These are phyloP conservation scores for Jatropha podagrica DNA, from an alignment of 441 rosid genomes.

Conservation along the genomic window DNA sequence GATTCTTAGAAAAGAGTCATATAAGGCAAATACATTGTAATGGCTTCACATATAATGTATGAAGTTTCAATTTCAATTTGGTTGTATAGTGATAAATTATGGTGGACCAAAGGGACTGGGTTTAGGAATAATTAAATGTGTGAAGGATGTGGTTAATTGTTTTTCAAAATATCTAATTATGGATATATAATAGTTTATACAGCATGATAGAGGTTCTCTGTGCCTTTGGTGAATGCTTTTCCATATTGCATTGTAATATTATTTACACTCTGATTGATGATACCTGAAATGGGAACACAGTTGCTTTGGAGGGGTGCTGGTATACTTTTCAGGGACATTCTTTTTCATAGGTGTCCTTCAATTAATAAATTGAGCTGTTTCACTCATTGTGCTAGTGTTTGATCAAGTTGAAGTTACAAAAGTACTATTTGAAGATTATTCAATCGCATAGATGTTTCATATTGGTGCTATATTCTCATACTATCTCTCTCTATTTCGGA, in stretches of 20 bases:
- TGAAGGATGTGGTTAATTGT: background rate
- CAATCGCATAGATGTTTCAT: background rate
- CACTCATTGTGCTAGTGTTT: background rate
- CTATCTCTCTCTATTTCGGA: background rate
- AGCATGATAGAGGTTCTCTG: background rate
- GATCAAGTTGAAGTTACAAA: background rate
- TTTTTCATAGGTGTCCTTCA: background rate
- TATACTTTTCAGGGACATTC: background rate
- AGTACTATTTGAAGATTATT: background rate
- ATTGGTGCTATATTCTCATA: background rate
- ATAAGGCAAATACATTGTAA: background rate
- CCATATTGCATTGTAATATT: too few species aligned
- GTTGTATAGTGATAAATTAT: background rate
- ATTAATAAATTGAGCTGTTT: background rate
- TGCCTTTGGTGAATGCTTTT: background rate
- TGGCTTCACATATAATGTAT: background rate
- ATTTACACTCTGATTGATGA: background rate
- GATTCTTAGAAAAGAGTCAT: background rate
- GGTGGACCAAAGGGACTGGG: background rate
- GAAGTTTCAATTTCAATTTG: background rate
- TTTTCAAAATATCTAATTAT: background rate
- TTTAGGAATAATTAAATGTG: background rate
- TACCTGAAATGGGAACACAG: too few species aligned
- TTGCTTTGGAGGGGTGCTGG: background rate
- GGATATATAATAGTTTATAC: background rate